Evolutionary conservation across 192 early-diverging fungal species (phyloP).

Genomic region (Irineochytrium annulatum): DNA sequence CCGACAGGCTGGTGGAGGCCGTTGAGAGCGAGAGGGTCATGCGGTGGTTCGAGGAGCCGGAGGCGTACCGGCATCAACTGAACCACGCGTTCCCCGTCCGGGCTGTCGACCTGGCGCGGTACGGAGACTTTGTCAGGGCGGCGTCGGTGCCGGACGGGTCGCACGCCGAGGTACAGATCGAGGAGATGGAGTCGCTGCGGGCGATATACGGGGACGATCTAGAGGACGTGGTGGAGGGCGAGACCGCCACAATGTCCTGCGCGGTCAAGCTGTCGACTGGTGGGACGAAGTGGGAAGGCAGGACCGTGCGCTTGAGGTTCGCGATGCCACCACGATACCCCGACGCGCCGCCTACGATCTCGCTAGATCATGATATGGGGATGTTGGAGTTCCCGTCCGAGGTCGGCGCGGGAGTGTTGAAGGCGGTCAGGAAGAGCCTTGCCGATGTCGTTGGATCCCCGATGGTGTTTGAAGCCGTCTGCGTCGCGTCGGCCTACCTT

Average conservation of each 20-base stretch:
- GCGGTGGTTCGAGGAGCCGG: not conserved
- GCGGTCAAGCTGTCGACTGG: slow-evolving; percentile 2
- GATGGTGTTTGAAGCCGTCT: slow-evolving; percentile 21
- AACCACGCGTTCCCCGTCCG: slow-evolving; percentile 18
- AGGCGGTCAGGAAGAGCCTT: not conserved
- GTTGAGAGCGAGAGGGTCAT: not conserved
- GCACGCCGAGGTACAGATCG: not conserved
- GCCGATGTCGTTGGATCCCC: slow-evolving; percentile 3
- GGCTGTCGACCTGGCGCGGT: slow-evolving; percentile 4
- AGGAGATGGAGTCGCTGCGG: slow-evolving; percentile 14
- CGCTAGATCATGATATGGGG: slow-evolving; percentile 11
- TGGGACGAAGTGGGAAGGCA: slow-evolving; percentile 6
- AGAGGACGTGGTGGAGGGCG: not conserved
- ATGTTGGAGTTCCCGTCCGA: slow-evolving; percentile 19
- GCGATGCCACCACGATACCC: slow-evolving; percentile 9
- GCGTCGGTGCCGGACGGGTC: not conserved
- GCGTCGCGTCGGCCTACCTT: slow-evolving; percentile 6
- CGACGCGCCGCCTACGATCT: not conserved
- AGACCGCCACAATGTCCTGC: not conserved
- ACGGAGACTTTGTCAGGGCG: slow-evolving; percentile 5
- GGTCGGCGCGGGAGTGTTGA: not conserved
- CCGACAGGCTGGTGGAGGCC: slow-evolving; percentile 9
- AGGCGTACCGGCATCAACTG: slow-evolving; percentile 1
- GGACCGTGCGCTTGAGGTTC: not conserved
- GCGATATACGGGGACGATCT: slow-evolving; percentile 25